A percentile compares a stretch with the other conserved stretches of the same genome.
These are phyloP conservation scores for Aspergillus fumigatus DNA, from an alignment of 2,329 filamentous ascomycete species.

Conservation along the genomic window DNA sequence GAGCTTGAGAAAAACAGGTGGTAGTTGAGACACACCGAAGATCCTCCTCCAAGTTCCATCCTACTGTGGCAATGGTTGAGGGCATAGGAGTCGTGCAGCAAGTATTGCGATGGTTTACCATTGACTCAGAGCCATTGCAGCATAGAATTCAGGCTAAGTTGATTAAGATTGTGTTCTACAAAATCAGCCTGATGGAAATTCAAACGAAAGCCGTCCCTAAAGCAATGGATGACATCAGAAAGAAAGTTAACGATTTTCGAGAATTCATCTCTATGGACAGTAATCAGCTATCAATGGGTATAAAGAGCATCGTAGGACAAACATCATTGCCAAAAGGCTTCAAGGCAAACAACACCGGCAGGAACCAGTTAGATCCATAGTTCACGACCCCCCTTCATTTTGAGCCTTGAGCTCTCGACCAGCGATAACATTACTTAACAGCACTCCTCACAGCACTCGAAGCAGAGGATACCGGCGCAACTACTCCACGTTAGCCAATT, in stretches of 20 bases:
- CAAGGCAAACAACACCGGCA: not conserved
- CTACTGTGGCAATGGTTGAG: not conserved
- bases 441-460: constrained; percentile 25
- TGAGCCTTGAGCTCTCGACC: not conserved
- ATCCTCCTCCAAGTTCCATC: not conserved
- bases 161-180: not conserved
- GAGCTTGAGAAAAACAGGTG: constrained; percentile 8
- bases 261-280: not conserved
- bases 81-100: not conserved
- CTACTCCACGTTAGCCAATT: constrained; percentile 6
- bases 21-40: not conserved
- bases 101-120: too few species aligned
- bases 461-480: constrained; percentile 24
- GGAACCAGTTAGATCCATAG: not conserved
- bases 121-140: not conserved
- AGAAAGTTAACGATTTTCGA: not conserved
- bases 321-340: not conserved
- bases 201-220: too few species aligned
- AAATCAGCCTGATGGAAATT: not conserved
- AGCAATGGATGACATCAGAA: too few species aligned
- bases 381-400: not conserved
- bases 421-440: constrained; percentile 12
- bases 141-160: not conserved
- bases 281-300: not conserved
- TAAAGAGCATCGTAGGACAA: not conserved